Evolutionary conservation across 2,329 filamentous ascomycete species (phyloP).

Genomic region (Pyrenophora graminea): DNA sequence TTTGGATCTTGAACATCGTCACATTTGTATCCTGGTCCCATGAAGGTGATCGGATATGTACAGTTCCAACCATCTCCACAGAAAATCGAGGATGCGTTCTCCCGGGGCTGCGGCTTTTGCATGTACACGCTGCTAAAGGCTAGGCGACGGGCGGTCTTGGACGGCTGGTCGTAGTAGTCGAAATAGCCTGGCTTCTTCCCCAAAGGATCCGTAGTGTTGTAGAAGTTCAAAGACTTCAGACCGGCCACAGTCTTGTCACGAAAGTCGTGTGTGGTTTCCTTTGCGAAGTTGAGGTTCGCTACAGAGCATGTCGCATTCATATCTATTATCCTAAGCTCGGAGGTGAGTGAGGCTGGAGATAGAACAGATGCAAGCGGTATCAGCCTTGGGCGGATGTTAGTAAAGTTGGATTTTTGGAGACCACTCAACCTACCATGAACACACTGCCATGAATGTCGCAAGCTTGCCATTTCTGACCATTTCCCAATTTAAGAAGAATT

Average conservation of each 20-base stretch:
- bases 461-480: conserved; percentile 45
- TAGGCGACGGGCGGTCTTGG: conserved; percentile 39
- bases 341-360: conserved; percentile 43
- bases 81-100: conserved; percentile 29
- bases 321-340: conserved; percentile 29
- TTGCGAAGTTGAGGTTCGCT: conserved; percentile 39
- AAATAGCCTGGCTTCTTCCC: conserved; percentile 31
- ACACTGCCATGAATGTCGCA: conserved; percentile 42
- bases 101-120: conserved; percentile 33
- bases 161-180: conserved; percentile 46
- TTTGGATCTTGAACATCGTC: conserved; percentile 28
- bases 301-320: conserved; percentile 30
- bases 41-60: conserved; percentile 41
- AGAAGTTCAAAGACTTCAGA: conserved; percentile 35
- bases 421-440: conserved; percentile 35
- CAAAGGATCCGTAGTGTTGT: conserved; percentile 42
- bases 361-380: conserved; percentile 46
- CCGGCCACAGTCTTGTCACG: conserved; percentile 25
- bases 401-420: background rate
- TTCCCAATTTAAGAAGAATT: conserved; percentile 41
- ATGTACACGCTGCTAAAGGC: conserved; percentile 40
- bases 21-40: conserved; percentile 46
- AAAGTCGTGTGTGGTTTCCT: conserved; percentile 39
- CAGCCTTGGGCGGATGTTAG: conserved; percentile 25
- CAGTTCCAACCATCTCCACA: conserved; percentile 45